Conservation (phyloP, 331 rosid genomes). For the Erythrophleum ivorense region DNA sequence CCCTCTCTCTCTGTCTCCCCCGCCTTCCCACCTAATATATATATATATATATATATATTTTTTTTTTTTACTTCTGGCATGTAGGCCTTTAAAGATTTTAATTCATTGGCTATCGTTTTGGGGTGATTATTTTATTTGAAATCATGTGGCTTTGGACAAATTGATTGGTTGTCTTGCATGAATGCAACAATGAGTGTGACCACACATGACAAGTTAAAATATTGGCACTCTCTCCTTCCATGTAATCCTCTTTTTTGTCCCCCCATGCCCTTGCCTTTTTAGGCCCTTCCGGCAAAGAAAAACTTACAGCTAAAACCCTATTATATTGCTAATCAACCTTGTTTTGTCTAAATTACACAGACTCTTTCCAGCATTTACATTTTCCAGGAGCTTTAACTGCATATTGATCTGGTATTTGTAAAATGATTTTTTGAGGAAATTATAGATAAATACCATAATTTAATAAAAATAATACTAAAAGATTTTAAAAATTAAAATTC, state of each 20-base stretch:
- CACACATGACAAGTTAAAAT: conserved; percentile 53
- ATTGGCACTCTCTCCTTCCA: conserved; percentile 52
- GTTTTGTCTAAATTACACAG: conserved; percentile 2
- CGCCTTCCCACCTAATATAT: not conserved
- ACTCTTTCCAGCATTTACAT: conserved; percentile 21
- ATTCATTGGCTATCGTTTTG: conserved; percentile 40
- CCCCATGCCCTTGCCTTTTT: conserved; percentile 41
- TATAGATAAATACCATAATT: too few relatives aligned
- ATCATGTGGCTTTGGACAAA: conserved; percentile 50
- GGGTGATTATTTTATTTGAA: conserved; percentile 40
- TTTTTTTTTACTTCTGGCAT: not conserved
- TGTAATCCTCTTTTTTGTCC: conserved; percentile 60
- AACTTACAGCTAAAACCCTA: conserved; percentile 43
- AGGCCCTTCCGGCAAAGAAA: conserved; percentile 6
- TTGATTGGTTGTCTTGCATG: conserved; percentile 66
- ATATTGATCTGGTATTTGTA: not conserved
- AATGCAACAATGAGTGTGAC: conserved; percentile 62
- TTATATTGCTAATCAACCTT: conserved; percentile 19
- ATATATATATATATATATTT: too few relatives aligned
- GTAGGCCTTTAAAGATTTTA: conserved; percentile 16
- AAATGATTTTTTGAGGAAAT: not conserved
- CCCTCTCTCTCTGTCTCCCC: conserved; percentile 3
- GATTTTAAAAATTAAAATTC: too few relatives aligned
- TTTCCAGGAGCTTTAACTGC: not conserved
- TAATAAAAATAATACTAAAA: too few relatives aligned